Evolutionary conservation across 768 basidiomycete genomes (phyloP).

Genomic region (Suillus hirtellus): DNA sequence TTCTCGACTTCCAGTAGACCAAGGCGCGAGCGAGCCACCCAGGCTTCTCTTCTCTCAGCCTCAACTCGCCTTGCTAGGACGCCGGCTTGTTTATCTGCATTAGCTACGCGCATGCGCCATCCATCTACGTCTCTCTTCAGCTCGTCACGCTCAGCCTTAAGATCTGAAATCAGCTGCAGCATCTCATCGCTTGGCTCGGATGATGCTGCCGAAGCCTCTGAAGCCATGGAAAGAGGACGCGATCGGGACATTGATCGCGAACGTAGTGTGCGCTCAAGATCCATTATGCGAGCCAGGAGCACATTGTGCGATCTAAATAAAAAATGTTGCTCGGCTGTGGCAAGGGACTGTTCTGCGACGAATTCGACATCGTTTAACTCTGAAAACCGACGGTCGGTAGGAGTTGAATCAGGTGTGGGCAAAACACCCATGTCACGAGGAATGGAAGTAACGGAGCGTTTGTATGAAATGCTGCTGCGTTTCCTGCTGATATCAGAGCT

Average conservation of each 20-base stretch:
- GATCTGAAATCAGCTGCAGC: slow-evolving; percentile 69
- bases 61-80: slow-evolving; percentile 71
- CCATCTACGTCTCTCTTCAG: slow-evolving; percentile 86
- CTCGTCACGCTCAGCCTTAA: slow-evolving; percentile 88
- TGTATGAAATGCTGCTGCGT: slow-evolving; percentile 79
- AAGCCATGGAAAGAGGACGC: slow-evolving; percentile 51
- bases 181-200: slow-evolving; percentile 75
- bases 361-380: slow-evolving; percentile 24
- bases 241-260: slow-evolving; percentile 44
- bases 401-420: slow-evolving; percentile 77
- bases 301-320: slow-evolving; percentile 82
- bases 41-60: slow-evolving; percentile 77
- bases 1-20: slow-evolving; percentile 71
- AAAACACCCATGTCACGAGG: slow-evolving; percentile 45
- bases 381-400: slow-evolving; percentile 50
- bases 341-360: slow-evolving; percentile 49
- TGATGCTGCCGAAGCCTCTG: slow-evolving; percentile 38
- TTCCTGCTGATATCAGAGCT: slow-evolving; percentile 32
- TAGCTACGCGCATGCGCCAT: slow-evolving; percentile 76
- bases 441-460: slow-evolving; percentile 42
- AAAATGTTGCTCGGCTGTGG: slow-evolving; percentile 80
- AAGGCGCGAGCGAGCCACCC: slow-evolving; percentile 76
- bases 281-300: slow-evolving; percentile 78
- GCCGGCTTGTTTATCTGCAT: slow-evolving; percentile 70
- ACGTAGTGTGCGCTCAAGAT: slow-evolving; percentile 68